Percentiles rank a stretch among this genome's conserved stretches.
These are phyloP conservation scores for Gillenia trifoliata DNA, from an alignment of 306 rosid genomes.

Conservation along the genomic window DNA sequence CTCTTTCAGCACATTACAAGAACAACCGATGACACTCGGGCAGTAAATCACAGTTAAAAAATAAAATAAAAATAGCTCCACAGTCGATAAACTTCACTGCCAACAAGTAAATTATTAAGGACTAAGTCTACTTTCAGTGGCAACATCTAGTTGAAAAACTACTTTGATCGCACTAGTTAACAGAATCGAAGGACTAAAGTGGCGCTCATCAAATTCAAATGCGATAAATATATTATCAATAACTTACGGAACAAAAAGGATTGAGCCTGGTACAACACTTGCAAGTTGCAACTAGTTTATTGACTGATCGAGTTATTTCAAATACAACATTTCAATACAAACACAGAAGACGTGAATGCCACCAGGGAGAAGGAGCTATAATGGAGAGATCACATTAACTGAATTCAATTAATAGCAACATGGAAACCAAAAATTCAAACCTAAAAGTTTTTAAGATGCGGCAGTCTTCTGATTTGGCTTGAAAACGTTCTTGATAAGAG, in stretches of 20 bases:
- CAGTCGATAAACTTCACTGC: neutral
- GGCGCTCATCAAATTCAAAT: neutral
- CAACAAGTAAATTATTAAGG: neutral
- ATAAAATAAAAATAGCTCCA: no score
- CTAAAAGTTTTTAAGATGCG: constrained; percentile 32
- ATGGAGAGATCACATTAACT: constrained; percentile 19
- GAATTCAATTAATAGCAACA: constrained; percentile 29
- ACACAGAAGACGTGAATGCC: constrained; percentile 9
- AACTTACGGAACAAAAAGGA: neutral
- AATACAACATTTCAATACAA: constrained; percentile 31
- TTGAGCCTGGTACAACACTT: constrained; percentile 6
- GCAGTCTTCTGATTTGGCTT: constrained; percentile 53
- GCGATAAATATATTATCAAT: constrained; percentile 7
- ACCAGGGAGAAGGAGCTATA: neutral
- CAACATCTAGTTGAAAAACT: neutral
- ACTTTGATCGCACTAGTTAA: neutral
- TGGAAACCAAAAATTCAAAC: constrained; percentile 15
- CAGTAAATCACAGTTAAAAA: neutral
- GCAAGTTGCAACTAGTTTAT: constrained; percentile 38
- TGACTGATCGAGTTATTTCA: constrained; percentile 19
- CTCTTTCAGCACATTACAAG: neutral
- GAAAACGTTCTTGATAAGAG: constrained; percentile 71
- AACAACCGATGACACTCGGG: neutral
- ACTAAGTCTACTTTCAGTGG: neutral
- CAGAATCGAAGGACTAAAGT: neutral